Base-by-base conservation (phyloP, 169 alveolate genomes). In the Eimeria sp. region DNA sequence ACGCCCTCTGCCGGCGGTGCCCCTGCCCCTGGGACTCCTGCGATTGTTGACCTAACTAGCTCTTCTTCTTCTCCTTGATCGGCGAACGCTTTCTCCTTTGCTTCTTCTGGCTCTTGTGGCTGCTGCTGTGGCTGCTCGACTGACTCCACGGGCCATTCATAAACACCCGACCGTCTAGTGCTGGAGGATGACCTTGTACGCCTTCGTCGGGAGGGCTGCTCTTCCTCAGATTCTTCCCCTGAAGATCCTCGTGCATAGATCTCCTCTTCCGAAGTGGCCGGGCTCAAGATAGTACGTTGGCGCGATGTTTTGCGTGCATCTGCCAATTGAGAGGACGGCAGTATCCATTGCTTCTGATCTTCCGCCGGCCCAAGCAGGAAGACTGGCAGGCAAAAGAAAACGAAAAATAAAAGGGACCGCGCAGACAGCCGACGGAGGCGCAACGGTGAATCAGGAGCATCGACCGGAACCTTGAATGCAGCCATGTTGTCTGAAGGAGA, bases 1-100 rank as follows among this genome's bases (percentile, higher is more conserved):
- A 70, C 78, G 25, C 78, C 78, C 49, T 70, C 78, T 30, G 49
- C 78, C 3, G 78, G 49, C 27, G 78, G 20, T 70, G 78, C 78
- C 30, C 49, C 78, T 3, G 49, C 78, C 27, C 14, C 78, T 70
- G 78, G 49, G 11, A 70, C 45, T 11, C 13, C 78, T 22, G 0
- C 25, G 7, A 30, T 1, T 9, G 27, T 45, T 11, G 78, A 70
- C 78, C 5, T 70, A 45, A 11, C 78, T 13, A 70, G 49, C 4
- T n/a, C 5, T 70, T 70, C 78, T 70, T 70, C 78, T 22, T 70
- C 78, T n/a, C 10, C 22, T 30, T 70, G 78, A 22, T 2, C 10
- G 10, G 49, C 0, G 22, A 30, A 70, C 0, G 5, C 7, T 7
- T 30, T 9, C 49, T 5, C 49, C 18, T 30, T 7, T 22, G 14